Base-by-base conservation (phyloP, 2,329 filamentous ascomycete species). In the Chrysoporthe austroafricana region DNA sequence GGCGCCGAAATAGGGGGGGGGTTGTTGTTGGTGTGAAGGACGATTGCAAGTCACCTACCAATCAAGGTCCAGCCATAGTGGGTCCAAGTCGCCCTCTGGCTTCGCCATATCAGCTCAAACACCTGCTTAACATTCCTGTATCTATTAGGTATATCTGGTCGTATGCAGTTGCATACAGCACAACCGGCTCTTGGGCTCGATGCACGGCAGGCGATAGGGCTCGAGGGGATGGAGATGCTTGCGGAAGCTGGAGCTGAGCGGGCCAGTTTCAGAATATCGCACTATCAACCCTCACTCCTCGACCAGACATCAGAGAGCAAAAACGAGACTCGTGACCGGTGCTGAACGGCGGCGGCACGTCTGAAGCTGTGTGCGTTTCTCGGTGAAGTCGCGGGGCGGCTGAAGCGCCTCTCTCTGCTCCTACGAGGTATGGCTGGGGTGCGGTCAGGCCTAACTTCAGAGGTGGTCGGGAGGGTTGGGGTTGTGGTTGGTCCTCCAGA, bases 1-100 rank as follows among this genome's bases (percentile, higher is more conserved):
- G 7, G 46, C 46, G 46, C n/a, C 46, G 36, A 39, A 9, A 7
- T 39, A 9, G 9, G 36, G 36, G 36, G 36, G 36, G 36, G 36
- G 50, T n/a, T 14, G 50, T 52, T 44, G 60, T 68, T 59, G 67
- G 58, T 52, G 63, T 66, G 62, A 71, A 67, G 61, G 44, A 58
- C 21, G 32, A 14, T 57, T 48, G 39, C 42, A 32, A 59, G 68
- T 14, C 61, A 84, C 88, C 75, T 86, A 93, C 91, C 90, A 91
- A 81, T 93, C 88, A 75, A 92, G 84, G 78, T 92, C 86, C 76
- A 92, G 88, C 91, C 91, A 93, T 84, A 88, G 82, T 83, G 85
- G 85, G 81, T 89, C 88, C 66, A 83, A 73, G 63, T 84, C 83
- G 73, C 77, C 77, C 77, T 86, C 82, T 73, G 79, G 73, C 69